phyloP scores from a whole-genome alignment of 2,329 filamentous ascomycete genomes.

The Aspergillus jensenii region DNA sequence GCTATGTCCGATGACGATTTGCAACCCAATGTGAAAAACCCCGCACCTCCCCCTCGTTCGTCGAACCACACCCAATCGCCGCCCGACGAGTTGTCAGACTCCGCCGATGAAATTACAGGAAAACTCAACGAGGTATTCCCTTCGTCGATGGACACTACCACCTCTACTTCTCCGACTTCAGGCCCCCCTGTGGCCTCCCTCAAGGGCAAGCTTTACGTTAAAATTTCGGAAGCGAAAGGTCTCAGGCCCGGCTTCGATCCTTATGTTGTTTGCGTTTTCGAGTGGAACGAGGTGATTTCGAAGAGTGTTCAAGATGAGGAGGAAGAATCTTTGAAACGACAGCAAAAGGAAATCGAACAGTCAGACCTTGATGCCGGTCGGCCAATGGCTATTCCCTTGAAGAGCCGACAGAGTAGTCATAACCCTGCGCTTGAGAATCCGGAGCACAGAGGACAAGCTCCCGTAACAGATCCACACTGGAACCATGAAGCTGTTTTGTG shows the following conservation, averaged over 20 bases:
- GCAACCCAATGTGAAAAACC: slow-evolving; percentile 33
- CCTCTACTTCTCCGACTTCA: slow-evolving; percentile 29
- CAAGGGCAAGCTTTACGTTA: slow-evolving; percentile 86
- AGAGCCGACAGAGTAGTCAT: slow-evolving; percentile 93
- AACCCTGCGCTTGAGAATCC: slow-evolving; percentile 73
- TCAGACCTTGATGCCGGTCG: slow-evolving; percentile 79
- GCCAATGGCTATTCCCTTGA: slow-evolving; percentile 94
- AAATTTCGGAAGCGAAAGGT: slow-evolving; percentile 81
- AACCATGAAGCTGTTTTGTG: slow-evolving; percentile 95
- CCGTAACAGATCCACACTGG: slow-evolving; percentile 85
- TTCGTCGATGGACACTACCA: slow-evolving; percentile 20
- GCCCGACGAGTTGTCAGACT: slow-evolving; percentile 26
- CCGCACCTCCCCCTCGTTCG: slow-evolving; percentile 23
- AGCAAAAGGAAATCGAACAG: slow-evolving; percentile 55
- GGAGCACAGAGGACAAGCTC: slow-evolving; percentile 58
- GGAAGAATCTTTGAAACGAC: slow-evolving; percentile 62
- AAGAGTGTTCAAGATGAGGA: slow-evolving; percentile 70
- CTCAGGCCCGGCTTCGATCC: slow-evolving; percentile 81
- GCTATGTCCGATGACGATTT: slow-evolving; percentile 69
- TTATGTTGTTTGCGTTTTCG: slow-evolving; percentile 95
- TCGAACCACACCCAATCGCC: slow-evolving; percentile 18
- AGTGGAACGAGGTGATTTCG: slow-evolving; percentile 94
- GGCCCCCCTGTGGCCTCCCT: slow-evolving; percentile 67
- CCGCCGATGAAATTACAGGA: slow-evolving; percentile 36
- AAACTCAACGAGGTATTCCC: slow-evolving; percentile 39